Evolutionary conservation across 805 yeast species (phyloP).

Genomic region (Hemisphaericaspora nanyangensis): DNA sequence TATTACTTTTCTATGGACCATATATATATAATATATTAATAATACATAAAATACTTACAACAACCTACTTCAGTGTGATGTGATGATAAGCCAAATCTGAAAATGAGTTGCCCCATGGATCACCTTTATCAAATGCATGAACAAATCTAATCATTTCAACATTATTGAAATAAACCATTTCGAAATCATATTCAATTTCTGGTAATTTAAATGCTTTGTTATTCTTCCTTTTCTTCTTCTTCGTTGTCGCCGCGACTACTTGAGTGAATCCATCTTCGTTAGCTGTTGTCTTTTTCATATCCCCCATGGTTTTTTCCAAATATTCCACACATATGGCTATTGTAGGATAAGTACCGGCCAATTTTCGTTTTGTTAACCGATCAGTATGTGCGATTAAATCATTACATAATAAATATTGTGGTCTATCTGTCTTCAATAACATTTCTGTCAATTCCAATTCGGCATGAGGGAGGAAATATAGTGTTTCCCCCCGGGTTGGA

Average conservation of each 20-base stretch:
- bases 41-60: neutral
- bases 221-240: slow-evolving; percentile 16
- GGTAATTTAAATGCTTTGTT: slow-evolving; percentile 28
- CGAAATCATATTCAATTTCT: slow-evolving; percentile 25
- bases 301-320: slow-evolving; percentile 3
- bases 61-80: slow-evolving; percentile 2
- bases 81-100: slow-evolving; percentile 49
- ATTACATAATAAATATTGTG: slow-evolving; percentile 47
- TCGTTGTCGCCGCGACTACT: slow-evolving; percentile 13
- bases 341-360: slow-evolving; percentile 41
- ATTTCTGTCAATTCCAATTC: slow-evolving; percentile 52
- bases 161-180: slow-evolving; percentile 26
- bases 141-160: slow-evolving; percentile 17
- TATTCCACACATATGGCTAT: slow-evolving; percentile 37
- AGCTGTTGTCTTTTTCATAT: slow-evolving; percentile 5
- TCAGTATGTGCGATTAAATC: slow-evolving; percentile 52
- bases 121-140: slow-evolving; percentile 16
- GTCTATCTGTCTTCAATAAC: slow-evolving; percentile 28
- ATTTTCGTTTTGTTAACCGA: slow-evolving; percentile 40
- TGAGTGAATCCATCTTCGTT: slow-evolving; percentile 18
- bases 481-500: slow-evolving; percentile 13
- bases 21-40: neutral
- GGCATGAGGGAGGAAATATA: slow-evolving; percentile 75
- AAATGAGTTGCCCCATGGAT: slow-evolving; percentile 50
- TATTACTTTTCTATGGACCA: neutral